These are phyloP conservation scores for Sporisorium graminicola DNA, from an alignment of 1,284 basidiomycete genomes.

Conservation along the genomic window DNA sequence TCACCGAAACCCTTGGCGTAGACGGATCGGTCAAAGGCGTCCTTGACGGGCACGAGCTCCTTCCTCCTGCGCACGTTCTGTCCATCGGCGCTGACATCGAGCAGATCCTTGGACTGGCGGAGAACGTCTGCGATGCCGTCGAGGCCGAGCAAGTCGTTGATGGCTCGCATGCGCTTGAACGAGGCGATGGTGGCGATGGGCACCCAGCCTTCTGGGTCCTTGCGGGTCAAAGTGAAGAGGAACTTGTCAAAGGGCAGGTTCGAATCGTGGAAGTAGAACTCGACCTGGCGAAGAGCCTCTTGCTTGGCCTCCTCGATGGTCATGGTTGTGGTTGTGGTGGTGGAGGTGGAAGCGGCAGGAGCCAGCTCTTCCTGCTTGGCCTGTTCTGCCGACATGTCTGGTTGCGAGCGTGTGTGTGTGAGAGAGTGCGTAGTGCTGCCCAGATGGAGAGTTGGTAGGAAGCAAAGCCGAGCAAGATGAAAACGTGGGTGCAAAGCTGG, in stretches of 20 bases:
- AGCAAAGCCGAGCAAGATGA: conserved; percentile 1
- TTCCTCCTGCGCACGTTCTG: conserved; percentile 80
- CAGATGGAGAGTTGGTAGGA: conserved; percentile 6
- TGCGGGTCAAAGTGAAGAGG: conserved; percentile 76
- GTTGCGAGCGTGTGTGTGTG: background rate
- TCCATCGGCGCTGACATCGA: conserved; percentile 83
- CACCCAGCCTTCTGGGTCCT: conserved; percentile 80
- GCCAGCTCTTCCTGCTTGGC: conserved; percentile 30
- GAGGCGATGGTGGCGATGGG: conserved; percentile 87
- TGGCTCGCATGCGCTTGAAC: conserved; percentile 92
- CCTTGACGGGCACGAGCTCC: conserved; percentile 68
- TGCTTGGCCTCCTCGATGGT: conserved; percentile 56
- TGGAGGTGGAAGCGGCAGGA: conserved; percentile 25
- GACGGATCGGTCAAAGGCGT: conserved; percentile 68
- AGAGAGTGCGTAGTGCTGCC: background rate
- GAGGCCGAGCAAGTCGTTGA: conserved; percentile 61
- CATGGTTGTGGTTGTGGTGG: conserved; percentile 27
- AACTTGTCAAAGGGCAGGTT: conserved; percentile 99
- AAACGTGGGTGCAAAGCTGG: background rate
- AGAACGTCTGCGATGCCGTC: conserved; percentile 61
- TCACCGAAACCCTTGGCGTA: conserved; percentile 85
- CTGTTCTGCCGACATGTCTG: conserved; percentile 41
- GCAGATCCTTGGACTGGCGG: conserved; percentile 69
- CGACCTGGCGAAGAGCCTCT: conserved; percentile 72
- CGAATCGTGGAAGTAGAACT: conserved; percentile 90